Evolutionary conservation across 441 rosid genomes (phyloP).

Genomic region (Populus hybrid): DNA sequence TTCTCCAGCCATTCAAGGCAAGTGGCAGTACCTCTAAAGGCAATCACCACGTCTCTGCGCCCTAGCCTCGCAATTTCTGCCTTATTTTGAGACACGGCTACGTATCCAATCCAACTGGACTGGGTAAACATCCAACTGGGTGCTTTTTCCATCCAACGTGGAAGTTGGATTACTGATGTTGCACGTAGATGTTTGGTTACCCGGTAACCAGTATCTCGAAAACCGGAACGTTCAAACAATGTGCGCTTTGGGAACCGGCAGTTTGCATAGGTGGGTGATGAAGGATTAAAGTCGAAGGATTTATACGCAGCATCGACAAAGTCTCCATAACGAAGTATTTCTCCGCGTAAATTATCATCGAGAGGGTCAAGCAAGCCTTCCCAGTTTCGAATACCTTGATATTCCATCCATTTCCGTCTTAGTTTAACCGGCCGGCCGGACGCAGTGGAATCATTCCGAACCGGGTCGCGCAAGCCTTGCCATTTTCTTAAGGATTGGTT

Average conservation of each 20-base stretch:
- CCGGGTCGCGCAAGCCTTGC: conserved; percentile 40
- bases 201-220: conserved; percentile 56
- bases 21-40: conserved; percentile 74
- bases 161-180: conserved; percentile 61
- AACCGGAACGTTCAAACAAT: conserved; percentile 48
- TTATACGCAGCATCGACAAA: conserved; percentile 71
- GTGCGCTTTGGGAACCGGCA: conserved; percentile 48
- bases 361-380: conserved; percentile 66
- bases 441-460: conserved; percentile 7
- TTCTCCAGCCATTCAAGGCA: conserved; percentile 86
- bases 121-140: conserved; percentile 53
- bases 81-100: conserved; percentile 70
- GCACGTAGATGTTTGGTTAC: conserved; percentile 55
- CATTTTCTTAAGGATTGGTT: conserved; percentile 28
- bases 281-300: conserved; percentile 66
- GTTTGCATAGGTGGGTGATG: conserved; percentile 52
- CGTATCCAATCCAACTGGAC: conserved; percentile 88
- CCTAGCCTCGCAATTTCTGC: conserved; percentile 70
- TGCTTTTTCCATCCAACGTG: conserved; percentile 59
- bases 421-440: conserved; percentile 34
- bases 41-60: conserved; percentile 70
- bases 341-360: conserved; percentile 56
- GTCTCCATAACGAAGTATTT: conserved; percentile 71
- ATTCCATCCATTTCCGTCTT: conserved; percentile 47
- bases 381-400: conserved; percentile 62